Evolutionary conservation across 805 yeast species (phyloP).

Genomic region (Middelhovenomyces tepae): DNA sequence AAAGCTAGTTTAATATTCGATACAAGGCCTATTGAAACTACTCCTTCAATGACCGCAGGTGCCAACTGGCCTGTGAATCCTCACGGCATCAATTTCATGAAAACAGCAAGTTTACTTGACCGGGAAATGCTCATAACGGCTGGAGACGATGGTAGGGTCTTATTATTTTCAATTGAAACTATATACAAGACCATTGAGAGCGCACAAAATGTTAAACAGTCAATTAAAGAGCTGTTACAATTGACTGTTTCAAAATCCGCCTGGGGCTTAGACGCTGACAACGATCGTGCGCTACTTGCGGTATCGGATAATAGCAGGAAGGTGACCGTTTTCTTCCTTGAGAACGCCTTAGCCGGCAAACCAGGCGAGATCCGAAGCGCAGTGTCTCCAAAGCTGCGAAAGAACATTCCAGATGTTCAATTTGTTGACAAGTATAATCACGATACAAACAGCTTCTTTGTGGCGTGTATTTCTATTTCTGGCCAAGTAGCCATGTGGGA

Average conservation of each 20-base stretch:
- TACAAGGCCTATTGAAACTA: conserved; percentile 34
- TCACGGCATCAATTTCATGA: conserved; percentile 49
- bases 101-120: conserved; percentile 29
- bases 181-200: conserved; percentile 19
- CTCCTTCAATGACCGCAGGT: conserved; percentile 32
- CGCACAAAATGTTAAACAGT: conserved; percentile 17
- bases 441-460: conserved; percentile 23
- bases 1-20: conserved; percentile 30
- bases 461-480: conserved; percentile 38
- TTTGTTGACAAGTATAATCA: conserved; percentile 24
- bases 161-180: conserved; percentile 27
- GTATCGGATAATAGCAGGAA: conserved; percentile 48
- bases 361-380: conserved; percentile 11
- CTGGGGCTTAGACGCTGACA: conserved; percentile 54
- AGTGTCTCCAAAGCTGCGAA: conserved; percentile 37
- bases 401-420: conserved; percentile 49
- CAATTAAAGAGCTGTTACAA: too few species aligned
- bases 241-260: conserved; percentile 34
- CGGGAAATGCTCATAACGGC: conserved; percentile 41
- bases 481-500: conserved; percentile 27
- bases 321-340: conserved; percentile 27
- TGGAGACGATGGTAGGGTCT: conserved; percentile 46
- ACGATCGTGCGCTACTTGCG: conserved; percentile 31
- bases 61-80: conserved; percentile 49
- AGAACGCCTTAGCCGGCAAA: conserved; percentile 25